Base-by-base conservation (phyloP, 2,329 filamentous ascomycete genomes). In the Ophiocordyceps unilateralis region DNA sequence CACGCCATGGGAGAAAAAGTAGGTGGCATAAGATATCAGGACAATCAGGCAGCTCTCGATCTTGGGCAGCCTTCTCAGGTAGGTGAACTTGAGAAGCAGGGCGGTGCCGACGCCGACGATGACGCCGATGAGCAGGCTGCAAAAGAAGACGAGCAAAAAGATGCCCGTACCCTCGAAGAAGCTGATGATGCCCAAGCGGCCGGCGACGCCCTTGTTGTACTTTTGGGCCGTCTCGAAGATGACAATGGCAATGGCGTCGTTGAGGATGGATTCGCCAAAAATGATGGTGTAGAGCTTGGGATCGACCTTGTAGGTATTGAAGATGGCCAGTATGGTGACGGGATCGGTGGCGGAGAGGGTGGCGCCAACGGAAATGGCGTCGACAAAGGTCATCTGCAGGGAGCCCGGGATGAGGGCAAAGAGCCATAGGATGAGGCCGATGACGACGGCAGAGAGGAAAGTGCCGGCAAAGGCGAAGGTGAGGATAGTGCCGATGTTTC, bases 301-400 rank as follows among this genome's bases (percentile, higher is more conserved):
- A 55, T 98, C 91, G 53, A 98, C 91, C 64, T 96, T 96, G 74
- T 96, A 98, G 1, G 91, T 83, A 61, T 95, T 96, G 74, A 98
- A 98, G 52, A 98, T 98, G 58, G 91, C 91, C 43, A 98, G 70
- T 53, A 98, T 96, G 0, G 91, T 98, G 46, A 98, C 89, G 0
- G 91, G 91, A 57, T 98, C 91, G 1, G 91, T 98, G 46, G 91
- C 91, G 2, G 91, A 96, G 26, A 98, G 74, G 0, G 91, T 98
- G 39, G 91, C 91, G 53, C 91, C 91, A 38, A 98, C 86, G 1
- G 88, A 93, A 58, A 98, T 91, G 49, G 91, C 91, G 58, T 98
- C 91, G 50, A 95, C 84, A 59, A 95, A 95, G 44, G 75, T 81
- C 65, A 98, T 85, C 45, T 81, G 76, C 49, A 96, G 67, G 2